Base-by-base conservation (phyloP, 306 rosid genomes). In the Lathyrus oleraceus region DNA sequence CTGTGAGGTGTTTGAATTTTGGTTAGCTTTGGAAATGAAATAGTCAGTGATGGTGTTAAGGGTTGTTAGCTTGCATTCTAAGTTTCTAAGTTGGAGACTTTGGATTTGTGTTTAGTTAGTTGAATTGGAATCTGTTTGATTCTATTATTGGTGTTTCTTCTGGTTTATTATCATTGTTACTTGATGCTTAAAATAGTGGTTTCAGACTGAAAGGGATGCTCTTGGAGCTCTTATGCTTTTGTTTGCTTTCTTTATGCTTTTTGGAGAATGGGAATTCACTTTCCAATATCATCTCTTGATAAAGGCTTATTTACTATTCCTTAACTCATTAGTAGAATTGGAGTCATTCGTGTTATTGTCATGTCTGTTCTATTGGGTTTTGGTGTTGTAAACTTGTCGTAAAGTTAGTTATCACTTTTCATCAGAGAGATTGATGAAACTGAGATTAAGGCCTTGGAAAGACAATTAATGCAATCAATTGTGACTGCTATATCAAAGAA, bases 301-400 rank as follows among this genome's bases (percentile, higher is more conserved):
- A 91, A 83, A 77, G 99, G 95, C 67, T 94, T 94, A 87, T 91
- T 94, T 86, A 88, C 96, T 28, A 83, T 91, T 81, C 92, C 99
- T 59, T 97, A 94, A 71, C 77, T 94, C 66, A 96, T 94, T n/a
- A 94, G 99, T 72, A 77, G 99, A 52, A 94, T 94, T 79, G 99
- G 97, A 7, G 96, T 94, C 14, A 86, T 94, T 47, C 97, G 99
- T 49, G 99, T 91, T 44, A 94, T 97, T 40, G 83, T 94, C 79
- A 94, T 91, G 97, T 92, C 96, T 48, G 96, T 94, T 54, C 78
- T 94, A 32, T 91, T 95, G 62, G 97, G 99, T 47, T 94, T 94
- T 73, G 99, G 99, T 61, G 97, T 96, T 58, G 96, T 94, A 32
- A 94, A 94, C 83, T 79, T 94, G 79, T 97, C 96, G 2, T 94